These are phyloP conservation scores for Nicotiana attenuata DNA, from an alignment of 257 asterid species.

Conservation along the genomic window DNA sequence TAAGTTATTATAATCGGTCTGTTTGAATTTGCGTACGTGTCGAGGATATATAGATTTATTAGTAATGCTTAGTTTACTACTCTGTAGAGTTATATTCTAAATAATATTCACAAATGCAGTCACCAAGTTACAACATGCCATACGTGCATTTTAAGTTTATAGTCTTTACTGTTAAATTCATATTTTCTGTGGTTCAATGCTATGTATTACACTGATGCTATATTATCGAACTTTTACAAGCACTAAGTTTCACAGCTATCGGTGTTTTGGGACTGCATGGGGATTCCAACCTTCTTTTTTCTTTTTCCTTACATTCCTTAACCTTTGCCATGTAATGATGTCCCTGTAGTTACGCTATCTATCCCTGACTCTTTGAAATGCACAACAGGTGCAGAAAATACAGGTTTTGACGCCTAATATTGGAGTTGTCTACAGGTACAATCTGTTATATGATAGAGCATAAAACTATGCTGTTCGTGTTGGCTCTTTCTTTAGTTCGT, in stretches of 20 bases:
- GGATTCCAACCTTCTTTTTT: not conserved
- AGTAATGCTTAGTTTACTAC: not conserved
- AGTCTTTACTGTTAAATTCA: not conserved
- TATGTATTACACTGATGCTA: not conserved
- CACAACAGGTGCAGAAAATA: constrained; percentile 86
- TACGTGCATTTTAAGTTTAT: not conserved
- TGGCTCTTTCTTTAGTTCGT: not conserved
- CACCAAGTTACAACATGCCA: not conserved
- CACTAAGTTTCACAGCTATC: not conserved
- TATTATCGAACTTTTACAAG: not conserved
- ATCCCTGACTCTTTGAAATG: not conserved
- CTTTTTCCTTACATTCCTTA: not conserved
- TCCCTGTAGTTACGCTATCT: not conserved
- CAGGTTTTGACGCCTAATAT: constrained; percentile 90
- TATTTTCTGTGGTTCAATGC: not conserved
- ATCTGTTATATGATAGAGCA: not conserved
- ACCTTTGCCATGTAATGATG: not conserved
- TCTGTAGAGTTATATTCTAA: not conserved
- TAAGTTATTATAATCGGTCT: not conserved
- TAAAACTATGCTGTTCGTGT: not conserved
- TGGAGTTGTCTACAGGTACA: constrained; percentile 97
- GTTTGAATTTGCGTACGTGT: not conserved
- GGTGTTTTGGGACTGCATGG: not conserved
- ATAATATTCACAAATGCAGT: not conserved
- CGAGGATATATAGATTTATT: not conserved